phyloP scores from a whole-genome alignment of 2,329 filamentous ascomycete species.

The Sarocladium kiliense region DNA sequence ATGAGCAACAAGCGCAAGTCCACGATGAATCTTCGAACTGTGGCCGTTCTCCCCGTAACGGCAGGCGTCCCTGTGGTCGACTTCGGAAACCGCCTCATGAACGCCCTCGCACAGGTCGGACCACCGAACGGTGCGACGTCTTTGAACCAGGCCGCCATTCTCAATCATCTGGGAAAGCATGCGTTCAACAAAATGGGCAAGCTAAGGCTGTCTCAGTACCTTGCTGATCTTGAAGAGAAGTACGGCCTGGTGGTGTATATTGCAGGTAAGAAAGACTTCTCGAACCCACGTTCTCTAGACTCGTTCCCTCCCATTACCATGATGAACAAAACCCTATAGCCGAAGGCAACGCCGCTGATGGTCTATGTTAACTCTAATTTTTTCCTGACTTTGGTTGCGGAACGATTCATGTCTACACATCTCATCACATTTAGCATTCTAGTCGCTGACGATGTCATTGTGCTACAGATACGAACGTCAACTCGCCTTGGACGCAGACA shows the following conservation, averaged over 20 bases:
- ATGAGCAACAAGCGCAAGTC: conserved; percentile 62
- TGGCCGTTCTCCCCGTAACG: conserved; percentile 86
- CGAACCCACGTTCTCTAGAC: conserved; percentile 4
- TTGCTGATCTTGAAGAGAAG: conserved; percentile 95
- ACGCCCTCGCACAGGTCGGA: conserved; percentile 83
- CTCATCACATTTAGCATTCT: conserved; percentile 9
- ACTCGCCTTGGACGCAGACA: conserved; percentile 96
- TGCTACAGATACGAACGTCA: conserved; percentile 81
- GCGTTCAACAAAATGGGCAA: conserved; percentile 98
- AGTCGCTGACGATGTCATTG: conserved; percentile 9
- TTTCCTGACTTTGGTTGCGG: conserved; percentile 48
- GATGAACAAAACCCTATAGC: conserved; percentile 46
- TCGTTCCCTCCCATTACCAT: conserved; percentile 23
- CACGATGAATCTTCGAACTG: conserved; percentile 85
- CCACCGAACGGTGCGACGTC: conserved; percentile 85
- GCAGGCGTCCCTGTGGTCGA: conserved; percentile 90
- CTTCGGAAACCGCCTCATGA: conserved; percentile 84
- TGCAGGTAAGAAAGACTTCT: conserved; percentile 52
- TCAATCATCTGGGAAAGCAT: conserved; percentile 92
- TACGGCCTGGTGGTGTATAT: conserved; percentile 94
- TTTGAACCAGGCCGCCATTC: conserved; percentile 85
- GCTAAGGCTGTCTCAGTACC: conserved; percentile 88
- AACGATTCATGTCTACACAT: not conserved
- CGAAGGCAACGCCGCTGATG: conserved; percentile 51
- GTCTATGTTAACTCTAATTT: conserved; percentile 60